These are phyloP conservation scores for Ambrosia artemisiifolia DNA, from an alignment of 129 eudicot species.

Conservation along the genomic window DNA sequence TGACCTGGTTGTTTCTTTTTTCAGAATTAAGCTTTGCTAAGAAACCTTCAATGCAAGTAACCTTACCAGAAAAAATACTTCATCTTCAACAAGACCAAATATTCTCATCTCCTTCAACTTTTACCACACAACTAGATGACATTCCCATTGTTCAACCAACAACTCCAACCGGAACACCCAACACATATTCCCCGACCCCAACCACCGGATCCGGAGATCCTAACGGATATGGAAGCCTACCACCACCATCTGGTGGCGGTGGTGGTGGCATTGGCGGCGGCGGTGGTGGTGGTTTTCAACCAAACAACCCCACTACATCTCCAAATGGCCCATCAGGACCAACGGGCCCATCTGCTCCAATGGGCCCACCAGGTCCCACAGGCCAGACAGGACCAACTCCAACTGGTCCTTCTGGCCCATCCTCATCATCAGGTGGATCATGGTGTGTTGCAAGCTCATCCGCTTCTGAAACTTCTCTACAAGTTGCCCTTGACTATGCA, in stretches of 20 bases:
- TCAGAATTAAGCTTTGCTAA: constrained; percentile 55
- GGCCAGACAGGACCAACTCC: constrained; percentile 32
- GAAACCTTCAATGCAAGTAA: constrained; percentile 41
- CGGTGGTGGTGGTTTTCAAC: constrained; percentile 14
- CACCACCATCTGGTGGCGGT: constrained; percentile 34
- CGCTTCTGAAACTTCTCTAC: constrained; percentile 80
- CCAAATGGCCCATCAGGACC: constrained; percentile 32
- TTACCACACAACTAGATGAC: constrained; percentile 44
- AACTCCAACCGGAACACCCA: constrained; percentile 46
- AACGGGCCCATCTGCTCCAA: constrained; percentile 32
- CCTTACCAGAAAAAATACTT: constrained; percentile 26
- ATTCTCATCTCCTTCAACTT: constrained; percentile 26
- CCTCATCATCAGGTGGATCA: constrained; percentile 51
- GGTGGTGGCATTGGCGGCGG: no score
- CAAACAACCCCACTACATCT: constrained; percentile 38
- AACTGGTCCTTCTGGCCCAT: constrained; percentile 31
- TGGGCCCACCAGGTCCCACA: constrained; percentile 26
- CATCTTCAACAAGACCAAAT: constrained; percentile 32
- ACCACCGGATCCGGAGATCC: constrained; percentile 48
- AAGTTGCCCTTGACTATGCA: constrained; percentile 91
- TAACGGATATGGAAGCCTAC: constrained; percentile 19
- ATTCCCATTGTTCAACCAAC: constrained; percentile 80
- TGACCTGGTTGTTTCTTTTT: constrained; percentile 18
- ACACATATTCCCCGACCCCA: constrained; percentile 28
- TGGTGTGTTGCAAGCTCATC: constrained; percentile 86